Evolutionary conservation across 2,329 filamentous ascomycete species (phyloP), one percentile per base, ranked within the genome.

Genomic region (Calonectria honghensis): DNA sequence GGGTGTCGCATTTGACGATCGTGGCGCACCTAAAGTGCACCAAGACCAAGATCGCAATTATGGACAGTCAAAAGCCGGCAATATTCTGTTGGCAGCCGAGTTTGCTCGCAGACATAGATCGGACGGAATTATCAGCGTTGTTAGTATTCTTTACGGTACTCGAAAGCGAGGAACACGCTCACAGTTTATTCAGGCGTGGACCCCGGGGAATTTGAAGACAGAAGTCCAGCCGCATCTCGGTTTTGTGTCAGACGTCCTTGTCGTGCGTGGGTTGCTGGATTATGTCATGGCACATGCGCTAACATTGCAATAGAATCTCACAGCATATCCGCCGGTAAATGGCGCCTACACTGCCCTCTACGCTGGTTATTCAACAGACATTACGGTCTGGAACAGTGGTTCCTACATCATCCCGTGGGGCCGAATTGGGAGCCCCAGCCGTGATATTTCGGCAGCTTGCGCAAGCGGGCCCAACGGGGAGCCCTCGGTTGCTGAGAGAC

Each of bases 381-480:
- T 65, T 13, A 50, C 61, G 10, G 16, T 48, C 11, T 27, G 41
- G 29, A 24, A 27, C 0, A 65, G 41, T 35, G 41, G 61, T 10
- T n/a, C 61, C 18, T 64, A 64, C 37, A 64, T 64, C 32, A 64
- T 64, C 29, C 39, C 27, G 14, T 64, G 39, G 39, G 61, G 61
- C 13, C 61, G 61, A 10, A 48, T 48, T 35, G 39, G 39, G n/a
- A 32, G 27, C 1, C 37, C 41, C 4, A 24, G 61, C 2, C n/a
- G 20, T 10, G 39, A 64, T 32, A n/a, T 48, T 35, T 20, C 29
- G 27, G 20, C 16, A 10, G 24, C 39, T 5, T 39, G 57, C 20
- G 14, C 13, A 2, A 3, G 4, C 14, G 24, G 27, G 18, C 7
- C 24, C 20, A 64, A 48, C 5, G 61, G 61, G 29, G 16, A 64